phyloP scores from a whole-genome alignment of 805 yeast genomes.

The Candida namnaoensis region DNA sequence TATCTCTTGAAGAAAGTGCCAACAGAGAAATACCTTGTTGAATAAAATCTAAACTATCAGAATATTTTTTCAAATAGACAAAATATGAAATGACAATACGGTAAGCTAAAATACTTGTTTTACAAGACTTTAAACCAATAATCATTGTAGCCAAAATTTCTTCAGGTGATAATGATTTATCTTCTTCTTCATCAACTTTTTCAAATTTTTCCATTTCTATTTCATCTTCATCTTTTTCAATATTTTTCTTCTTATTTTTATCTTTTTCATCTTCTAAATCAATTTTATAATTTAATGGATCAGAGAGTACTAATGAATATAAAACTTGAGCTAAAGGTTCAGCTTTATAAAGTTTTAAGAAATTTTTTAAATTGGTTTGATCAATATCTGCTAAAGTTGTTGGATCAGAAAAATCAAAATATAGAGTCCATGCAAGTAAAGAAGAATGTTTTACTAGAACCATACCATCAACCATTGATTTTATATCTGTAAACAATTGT shows the following conservation, averaged over 20 bases:
- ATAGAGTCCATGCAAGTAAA: slow-evolving; percentile 61
- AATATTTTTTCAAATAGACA: slow-evolving; percentile 53
- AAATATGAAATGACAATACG: slow-evolving; percentile 57
- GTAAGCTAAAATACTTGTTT: slow-evolving; percentile 48
- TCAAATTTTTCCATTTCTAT: slow-evolving; percentile 15
- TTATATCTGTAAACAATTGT: slow-evolving; percentile 30
- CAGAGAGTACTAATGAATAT: slow-evolving; percentile 58
- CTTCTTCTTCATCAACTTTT: slow-evolving; percentile 12
- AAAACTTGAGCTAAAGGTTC: slow-evolving; percentile 58
- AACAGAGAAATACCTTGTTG: slow-evolving; percentile 49
- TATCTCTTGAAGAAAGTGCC: slow-evolving; percentile 34
- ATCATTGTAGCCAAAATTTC: slow-evolving; percentile 40
- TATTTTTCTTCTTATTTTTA: slow-evolving; percentile 6
- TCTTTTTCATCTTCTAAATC: slow-evolving; percentile 10
- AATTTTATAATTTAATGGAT: slow-evolving; percentile 47
- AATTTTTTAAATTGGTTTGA: slow-evolving; percentile 34
- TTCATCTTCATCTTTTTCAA: slow-evolving; percentile 15
- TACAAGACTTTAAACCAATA: slow-evolving; percentile 39
- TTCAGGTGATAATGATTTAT: slow-evolving; percentile 29
- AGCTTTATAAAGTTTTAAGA: slow-evolving; percentile 44
- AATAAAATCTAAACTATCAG: slow-evolving; percentile 50
- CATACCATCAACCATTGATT: slow-evolving; percentile 61
- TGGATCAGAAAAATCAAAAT: slow-evolving; percentile 68
- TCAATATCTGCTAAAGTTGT: slow-evolving; percentile 40
- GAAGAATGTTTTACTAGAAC: slow-evolving; percentile 56